Evolutionary conservation across 169 alveolate species (phyloP).

Genomic region (Plasmodium billcollinsi): DNA sequence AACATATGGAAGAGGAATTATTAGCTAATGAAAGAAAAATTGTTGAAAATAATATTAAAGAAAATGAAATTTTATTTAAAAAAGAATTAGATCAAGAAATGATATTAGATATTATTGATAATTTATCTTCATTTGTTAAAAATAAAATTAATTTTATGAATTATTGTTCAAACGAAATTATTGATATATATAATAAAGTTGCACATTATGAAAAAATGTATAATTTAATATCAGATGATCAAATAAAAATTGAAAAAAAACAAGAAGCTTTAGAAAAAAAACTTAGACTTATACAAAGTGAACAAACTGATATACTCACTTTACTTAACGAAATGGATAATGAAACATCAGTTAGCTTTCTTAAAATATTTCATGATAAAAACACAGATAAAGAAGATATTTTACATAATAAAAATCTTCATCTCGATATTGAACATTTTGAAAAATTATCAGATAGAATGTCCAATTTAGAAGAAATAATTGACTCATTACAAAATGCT

Average conservation of each 20-base stretch:
- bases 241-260: conserved; percentile 69
- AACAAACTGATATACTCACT: conserved; percentile 64
- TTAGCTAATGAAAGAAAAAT: conserved; percentile 55
- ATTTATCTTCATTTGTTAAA: conserved; percentile 76
- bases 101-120: conserved; percentile 69
- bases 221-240: conserved; percentile 74
- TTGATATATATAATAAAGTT: conserved; percentile 73
- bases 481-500: conserved; percentile 39
- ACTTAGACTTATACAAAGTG: conserved; percentile 75
- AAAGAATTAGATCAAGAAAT: conserved; percentile 69
- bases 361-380: conserved; percentile 61
- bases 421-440: conserved; percentile 58
- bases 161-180: conserved; percentile 76
- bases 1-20: conserved; percentile 35
- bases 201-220: conserved; percentile 77
- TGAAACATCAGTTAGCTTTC: conserved; percentile 67
- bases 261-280: conserved; percentile 73
- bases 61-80: conserved; percentile 59
- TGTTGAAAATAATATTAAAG: conserved; percentile 65
- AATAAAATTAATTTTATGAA: conserved; percentile 77
- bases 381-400: conserved; percentile 53
- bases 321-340: conserved; percentile 69
- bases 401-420: conserved; percentile 61
- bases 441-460: conserved; percentile 61
- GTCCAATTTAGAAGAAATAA: conserved; percentile 45